These are phyloP conservation scores for Coleophoma eucalyptorum DNA, from an alignment of 2,329 filamentous ascomycete species.

Conservation along the genomic window DNA sequence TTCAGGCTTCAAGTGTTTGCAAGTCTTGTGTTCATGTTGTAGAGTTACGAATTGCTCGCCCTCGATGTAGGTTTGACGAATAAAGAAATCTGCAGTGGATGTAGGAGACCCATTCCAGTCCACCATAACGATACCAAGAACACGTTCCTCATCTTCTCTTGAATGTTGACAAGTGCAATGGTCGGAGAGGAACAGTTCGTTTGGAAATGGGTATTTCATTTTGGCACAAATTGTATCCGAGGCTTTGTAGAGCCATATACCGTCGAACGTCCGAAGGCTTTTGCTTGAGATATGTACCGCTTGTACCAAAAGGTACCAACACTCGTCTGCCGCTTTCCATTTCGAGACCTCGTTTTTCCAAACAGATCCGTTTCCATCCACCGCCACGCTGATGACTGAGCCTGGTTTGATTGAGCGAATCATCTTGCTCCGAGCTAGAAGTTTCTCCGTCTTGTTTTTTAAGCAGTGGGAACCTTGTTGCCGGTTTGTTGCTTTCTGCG, in stretches of 20 bases:
- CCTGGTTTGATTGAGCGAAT: constrained; percentile 46
- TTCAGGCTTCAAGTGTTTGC: constrained; percentile 33
- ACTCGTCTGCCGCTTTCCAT: constrained; percentile 38
- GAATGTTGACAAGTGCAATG: constrained; percentile 62
- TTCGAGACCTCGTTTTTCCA: constrained; percentile 51
- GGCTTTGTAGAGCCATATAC: constrained; percentile 72
- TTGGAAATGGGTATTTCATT: constrained; percentile 64
- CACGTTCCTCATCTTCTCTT: constrained; percentile 48
- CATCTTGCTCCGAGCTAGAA: constrained; percentile 26
- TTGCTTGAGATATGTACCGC: constrained; percentile 35
- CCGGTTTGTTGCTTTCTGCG: background rate
- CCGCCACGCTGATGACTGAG: constrained; percentile 43
- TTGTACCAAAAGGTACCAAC: constrained; percentile 72
- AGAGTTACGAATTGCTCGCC: constrained; percentile 60
- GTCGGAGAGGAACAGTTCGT: constrained; percentile 74
- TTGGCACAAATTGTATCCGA: constrained; percentile 66
- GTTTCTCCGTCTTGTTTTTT: background rate
- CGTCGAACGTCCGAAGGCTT: constrained; percentile 46
- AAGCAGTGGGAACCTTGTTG: background rate
- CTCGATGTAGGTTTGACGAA: constrained; percentile 65
- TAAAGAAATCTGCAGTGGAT: constrained; percentile 50
- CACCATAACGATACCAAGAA: constrained; percentile 54
- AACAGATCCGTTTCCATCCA: constrained; percentile 39
- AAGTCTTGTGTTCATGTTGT: constrained; percentile 48
- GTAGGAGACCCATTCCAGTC: constrained; percentile 49